These are phyloP conservation scores for Anthostomella pinea DNA, from an alignment of 2,329 filamentous ascomycete genomes.

Conservation along the genomic window DNA sequence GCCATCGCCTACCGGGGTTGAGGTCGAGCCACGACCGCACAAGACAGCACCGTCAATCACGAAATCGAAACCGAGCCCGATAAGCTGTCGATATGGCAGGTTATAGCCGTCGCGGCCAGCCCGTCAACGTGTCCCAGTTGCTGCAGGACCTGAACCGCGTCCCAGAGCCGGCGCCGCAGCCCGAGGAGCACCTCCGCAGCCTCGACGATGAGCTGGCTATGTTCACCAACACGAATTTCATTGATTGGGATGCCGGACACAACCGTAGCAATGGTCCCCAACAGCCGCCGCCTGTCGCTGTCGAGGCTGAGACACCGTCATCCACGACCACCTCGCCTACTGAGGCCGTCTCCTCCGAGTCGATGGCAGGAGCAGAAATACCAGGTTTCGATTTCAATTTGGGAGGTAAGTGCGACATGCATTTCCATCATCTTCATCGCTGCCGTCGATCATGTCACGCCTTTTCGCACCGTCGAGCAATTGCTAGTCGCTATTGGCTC, in stretches of 20 bases:
- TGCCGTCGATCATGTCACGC: constrained; percentile 1
- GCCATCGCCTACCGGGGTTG: too few species aligned
- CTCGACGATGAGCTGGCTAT: constrained; percentile 71
- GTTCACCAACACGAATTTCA: constrained; percentile 81
- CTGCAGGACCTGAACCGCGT: constrained; percentile 80
- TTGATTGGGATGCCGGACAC: constrained; percentile 61
- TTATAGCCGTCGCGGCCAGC: constrained; percentile 68
- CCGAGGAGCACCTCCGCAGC: constrained; percentile 55
- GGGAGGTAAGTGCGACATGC: constrained; percentile 24
- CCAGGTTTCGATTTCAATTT: constrained; percentile 29
- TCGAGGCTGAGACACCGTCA: constrained; percentile 19
- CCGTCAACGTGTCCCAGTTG: constrained; percentile 82
- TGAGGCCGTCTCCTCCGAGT: constrained; percentile 18
- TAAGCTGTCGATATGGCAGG: too few species aligned
- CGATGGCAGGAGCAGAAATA: constrained; percentile 18
- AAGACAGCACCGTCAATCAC: too few species aligned
- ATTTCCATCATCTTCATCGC: constrained; percentile 4
- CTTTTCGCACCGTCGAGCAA: not conserved
- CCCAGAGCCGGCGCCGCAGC: constrained; percentile 55
- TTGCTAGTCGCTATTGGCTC: constrained; percentile 1
- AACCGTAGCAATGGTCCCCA: constrained; percentile 15
- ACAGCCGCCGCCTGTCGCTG: constrained; percentile 12
- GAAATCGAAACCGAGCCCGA: not conserved
- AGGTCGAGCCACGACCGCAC: too few species aligned
- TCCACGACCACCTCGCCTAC: constrained; percentile 26